phyloP scores from a whole-genome alignment of 139 green algal genomes.

The Zygnema circumcarinatum region DNA sequence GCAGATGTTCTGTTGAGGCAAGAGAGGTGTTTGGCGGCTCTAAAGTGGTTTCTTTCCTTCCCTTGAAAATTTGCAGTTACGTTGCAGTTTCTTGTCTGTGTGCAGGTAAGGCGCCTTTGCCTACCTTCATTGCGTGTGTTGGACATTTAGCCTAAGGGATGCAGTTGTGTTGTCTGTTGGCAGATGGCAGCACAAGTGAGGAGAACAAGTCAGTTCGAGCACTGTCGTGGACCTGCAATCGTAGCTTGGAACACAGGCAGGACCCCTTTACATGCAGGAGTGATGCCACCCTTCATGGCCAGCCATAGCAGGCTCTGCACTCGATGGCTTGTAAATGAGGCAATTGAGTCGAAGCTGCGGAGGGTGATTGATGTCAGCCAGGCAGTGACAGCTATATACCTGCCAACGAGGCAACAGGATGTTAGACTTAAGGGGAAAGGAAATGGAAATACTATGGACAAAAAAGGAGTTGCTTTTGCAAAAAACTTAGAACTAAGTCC shows the following conservation, averaged over 20 bases:
- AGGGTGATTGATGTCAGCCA: constrained; percentile 39
- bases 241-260: constrained; percentile 20
- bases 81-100: no score
- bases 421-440: no score
- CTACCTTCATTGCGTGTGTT: no score
- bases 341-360: constrained; percentile 30
- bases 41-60: no score
- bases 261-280: constrained; percentile 23
- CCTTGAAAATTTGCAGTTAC: no score
- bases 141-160: no score
- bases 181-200: constrained; percentile 17
- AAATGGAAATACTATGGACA: constrained; percentile 12
- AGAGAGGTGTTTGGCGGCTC: no score
- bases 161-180: no score
- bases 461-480: no score
- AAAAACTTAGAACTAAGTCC: background rate
- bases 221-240: constrained; percentile 3
- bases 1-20: no score
- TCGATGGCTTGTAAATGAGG: constrained; percentile 32
- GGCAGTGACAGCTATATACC: constrained; percentile 36
- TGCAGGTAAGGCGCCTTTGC: no score
- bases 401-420: constrained; percentile 1
- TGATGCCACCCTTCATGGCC: constrained; percentile 30
- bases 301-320: background rate
- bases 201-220: background rate